phyloP scores from a whole-genome alignment of 129 eudicot genomes.

The Apium graveolens region DNA sequence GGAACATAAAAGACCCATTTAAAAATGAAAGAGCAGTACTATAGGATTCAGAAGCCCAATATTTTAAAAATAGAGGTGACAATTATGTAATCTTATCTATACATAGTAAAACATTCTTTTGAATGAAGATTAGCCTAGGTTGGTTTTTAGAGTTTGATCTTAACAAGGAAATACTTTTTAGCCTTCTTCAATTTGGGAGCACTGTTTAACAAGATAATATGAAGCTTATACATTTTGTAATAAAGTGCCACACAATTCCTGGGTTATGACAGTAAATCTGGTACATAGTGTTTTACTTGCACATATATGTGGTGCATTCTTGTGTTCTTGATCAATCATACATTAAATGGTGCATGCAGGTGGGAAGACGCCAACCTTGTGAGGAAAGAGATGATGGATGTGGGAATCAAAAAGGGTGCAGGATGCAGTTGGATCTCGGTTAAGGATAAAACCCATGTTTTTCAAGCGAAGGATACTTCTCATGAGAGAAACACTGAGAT shows the following conservation, averaged over 20 bases:
- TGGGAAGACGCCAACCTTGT: conserved; percentile 85
- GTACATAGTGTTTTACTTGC: not conserved
- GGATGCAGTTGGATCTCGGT: conserved; percentile 79
- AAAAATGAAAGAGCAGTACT: not conserved
- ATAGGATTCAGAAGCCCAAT: not conserved
- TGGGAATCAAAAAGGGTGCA: conserved; percentile 62
- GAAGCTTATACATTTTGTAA: not conserved
- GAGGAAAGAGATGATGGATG: conserved; percentile 70
- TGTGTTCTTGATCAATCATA: not conserved
- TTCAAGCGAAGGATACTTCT: conserved; percentile 71
- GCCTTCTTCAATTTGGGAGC: not conserved
- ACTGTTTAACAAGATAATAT: not conserved
- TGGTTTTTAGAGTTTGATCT: no score
- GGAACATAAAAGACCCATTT: not conserved
- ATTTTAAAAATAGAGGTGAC: not conserved
- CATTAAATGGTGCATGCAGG: conserved; percentile 19
- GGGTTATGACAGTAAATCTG: not conserved
- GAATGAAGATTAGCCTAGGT: not conserved
- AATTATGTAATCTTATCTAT: no score
- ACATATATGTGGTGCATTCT: not conserved
- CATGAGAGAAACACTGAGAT: conserved; percentile 59
- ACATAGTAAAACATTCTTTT: no score
- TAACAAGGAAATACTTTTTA: not conserved
- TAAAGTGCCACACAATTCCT: not conserved
- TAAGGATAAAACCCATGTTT: conserved; percentile 47